Conservation (phyloP, 768 basidiomycete species). For the Grammothele lineata region DNA sequence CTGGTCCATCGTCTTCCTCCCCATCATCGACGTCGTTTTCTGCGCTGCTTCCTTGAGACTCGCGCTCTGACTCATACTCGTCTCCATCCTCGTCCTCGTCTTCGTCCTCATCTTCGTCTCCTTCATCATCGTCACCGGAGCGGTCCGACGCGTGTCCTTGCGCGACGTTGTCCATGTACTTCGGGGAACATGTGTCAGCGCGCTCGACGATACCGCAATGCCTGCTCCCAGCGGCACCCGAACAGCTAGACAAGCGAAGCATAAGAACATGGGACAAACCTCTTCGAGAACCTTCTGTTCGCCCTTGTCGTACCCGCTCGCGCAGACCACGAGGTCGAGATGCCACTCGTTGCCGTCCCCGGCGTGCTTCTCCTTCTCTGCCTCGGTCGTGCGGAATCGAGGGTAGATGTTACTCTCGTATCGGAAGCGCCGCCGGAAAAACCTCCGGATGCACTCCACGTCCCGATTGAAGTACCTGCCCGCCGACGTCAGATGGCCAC, state of each 20-base stretch:
- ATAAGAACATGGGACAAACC: constrained; percentile 47
- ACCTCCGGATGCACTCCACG: constrained; percentile 92
- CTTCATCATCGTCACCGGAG: constrained; percentile 36
- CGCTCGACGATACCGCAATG: too few species aligned
- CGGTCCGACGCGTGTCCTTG: constrained; percentile 25
- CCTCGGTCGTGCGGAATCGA: constrained; percentile 63
- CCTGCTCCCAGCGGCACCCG: too few species aligned
- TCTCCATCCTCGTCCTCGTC: constrained; percentile 26
- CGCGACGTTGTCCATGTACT: constrained; percentile 61
- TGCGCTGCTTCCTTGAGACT: too few species aligned
- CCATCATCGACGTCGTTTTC: constrained; percentile 7
- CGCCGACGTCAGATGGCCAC: too few species aligned
- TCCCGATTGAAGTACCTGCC: constrained; percentile 97
- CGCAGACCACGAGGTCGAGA: constrained; percentile 88
- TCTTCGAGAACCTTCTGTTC: constrained; percentile 82
- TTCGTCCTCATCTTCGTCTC: constrained; percentile 34
- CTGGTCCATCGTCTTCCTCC: constrained; percentile 26
- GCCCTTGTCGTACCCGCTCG: constrained; percentile 87
- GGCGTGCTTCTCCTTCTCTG: constrained; percentile 23
- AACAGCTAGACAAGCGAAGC: constrained; percentile 6
- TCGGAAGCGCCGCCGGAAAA: constrained; percentile 86
- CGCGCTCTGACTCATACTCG: constrained; percentile 9
- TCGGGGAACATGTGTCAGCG: constrained; percentile 10
- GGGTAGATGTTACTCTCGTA: constrained; percentile 92
- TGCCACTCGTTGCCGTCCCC: constrained; percentile 49